Evolutionary conservation across 495 filamentous ascomycete species (phyloP), one percentile per base, ranked within the genome.

Genomic region (Zalerion maritima): DNA sequence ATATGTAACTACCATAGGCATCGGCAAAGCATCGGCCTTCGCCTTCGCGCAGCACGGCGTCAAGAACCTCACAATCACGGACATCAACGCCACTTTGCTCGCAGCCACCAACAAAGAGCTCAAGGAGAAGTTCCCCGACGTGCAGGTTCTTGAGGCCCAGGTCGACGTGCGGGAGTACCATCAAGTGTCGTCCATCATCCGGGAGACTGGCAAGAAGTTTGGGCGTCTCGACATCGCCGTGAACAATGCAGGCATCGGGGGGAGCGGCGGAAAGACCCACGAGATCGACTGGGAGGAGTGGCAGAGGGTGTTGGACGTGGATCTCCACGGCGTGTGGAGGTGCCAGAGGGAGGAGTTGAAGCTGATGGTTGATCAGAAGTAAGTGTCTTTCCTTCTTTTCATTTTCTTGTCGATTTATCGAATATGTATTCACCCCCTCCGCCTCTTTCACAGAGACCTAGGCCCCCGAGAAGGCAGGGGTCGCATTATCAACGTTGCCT

Each of bases 231-330:
- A 80, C 38, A 52, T 78, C 9, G 75, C 75, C 30, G 62, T 80
- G 9, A 73, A 68, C 45, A 78, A 79, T 44, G 75, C 75, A 1
- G 75, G 75, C 1, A 58, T 81, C 6, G 76, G 69, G 75, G 55
- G 69, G 65, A 5, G 68, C 69, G 2, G 73, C 63, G 2, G 58
- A 54, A 3, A 65, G 0, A 57, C 57, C 2, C 41, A 52, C 27
- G 35, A 58, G 14, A 36, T 47, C 19, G 22, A 35, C 4, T 25
- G 50, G n/a, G 38, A 29, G 7, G 50, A 58, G 8, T 62, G 53
- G 43, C 28, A 50, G 29, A 45, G 46, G 23, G 56, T 62, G 0
- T 34, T 66, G 5, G 46, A 43, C 24, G 43, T 67, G 21, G 63
- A 67, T 30, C 45, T 58, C 27, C 57, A 49, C 7, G 63, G 60